Evolutionary conservation across 495 filamentous ascomycete species (phyloP).

Genomic region (Amorphotheca resinae): DNA sequence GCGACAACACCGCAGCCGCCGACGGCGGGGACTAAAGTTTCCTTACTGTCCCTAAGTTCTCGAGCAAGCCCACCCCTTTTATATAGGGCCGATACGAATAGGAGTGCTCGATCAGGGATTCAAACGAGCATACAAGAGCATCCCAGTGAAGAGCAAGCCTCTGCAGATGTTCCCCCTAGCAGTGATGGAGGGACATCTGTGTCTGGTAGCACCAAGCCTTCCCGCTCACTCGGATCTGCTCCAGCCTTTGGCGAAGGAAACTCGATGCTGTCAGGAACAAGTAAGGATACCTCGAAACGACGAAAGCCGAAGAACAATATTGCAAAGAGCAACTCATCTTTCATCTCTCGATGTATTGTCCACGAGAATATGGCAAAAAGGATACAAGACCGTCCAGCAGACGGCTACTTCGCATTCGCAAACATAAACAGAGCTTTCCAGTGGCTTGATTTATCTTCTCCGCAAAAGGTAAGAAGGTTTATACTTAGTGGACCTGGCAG

Average conservation of each 20-base stretch:
- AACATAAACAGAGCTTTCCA: conserved; percentile 92
- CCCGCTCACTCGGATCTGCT: conserved; percentile 28
- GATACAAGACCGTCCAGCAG: conserved; percentile 59
- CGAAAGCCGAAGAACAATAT: conserved; percentile 96
- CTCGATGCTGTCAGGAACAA: conserved; percentile 42
- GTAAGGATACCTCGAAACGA: conserved; percentile 68
- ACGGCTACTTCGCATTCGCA: conserved; percentile 81
- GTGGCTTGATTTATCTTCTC: conserved; percentile 45
- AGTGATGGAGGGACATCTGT: conserved; percentile 22
- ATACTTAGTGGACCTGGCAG: neutral
- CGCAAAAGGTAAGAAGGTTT: conserved; percentile 36
- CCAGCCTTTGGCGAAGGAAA: conserved; percentile 87
- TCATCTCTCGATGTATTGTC: conserved; percentile 87
- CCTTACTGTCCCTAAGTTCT: conserved; percentile 52
- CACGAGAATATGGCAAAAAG: conserved; percentile 71
- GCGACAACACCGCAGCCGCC: conserved; percentile 70
- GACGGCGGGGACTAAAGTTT: conserved; percentile 76
- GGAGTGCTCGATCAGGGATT: conserved; percentile 28
- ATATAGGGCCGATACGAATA: conserved; percentile 33
- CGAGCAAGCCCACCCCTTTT: conserved; percentile 34
- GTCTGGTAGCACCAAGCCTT: conserved; percentile 16
- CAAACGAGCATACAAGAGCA: conserved; percentile 46
- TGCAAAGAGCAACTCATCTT: conserved; percentile 93
- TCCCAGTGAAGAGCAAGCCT: conserved; percentile 46
- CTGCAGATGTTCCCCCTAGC: conserved; percentile 35